Percentiles rank a stretch among this genome's conserved stretches.
Conservation (phyloP, 2,329 filamentous ascomycete species). For the Apiospora aurea region DNA sequence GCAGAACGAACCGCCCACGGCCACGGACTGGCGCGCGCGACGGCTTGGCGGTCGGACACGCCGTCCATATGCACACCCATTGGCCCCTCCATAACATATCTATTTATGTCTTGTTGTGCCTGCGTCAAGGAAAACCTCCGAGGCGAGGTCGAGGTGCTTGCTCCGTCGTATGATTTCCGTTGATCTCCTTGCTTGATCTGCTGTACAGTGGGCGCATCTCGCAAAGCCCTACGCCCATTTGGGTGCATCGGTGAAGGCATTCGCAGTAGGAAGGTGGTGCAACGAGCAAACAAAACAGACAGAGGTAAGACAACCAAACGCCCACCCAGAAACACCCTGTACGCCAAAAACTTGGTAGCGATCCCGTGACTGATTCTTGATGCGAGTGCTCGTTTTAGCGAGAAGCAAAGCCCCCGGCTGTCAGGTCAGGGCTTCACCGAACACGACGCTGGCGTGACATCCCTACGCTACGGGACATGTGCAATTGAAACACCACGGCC, state of each 20-base stretch:
- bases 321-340: not conserved
- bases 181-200: conserved; percentile 1
- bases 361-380: conserved; percentile 6
- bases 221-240: not conserved
- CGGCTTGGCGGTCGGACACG: not conserved
- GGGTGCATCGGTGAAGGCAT: not conserved
- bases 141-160: too few species aligned
- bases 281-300: not conserved
- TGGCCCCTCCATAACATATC: not conserved
- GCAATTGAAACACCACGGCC: not conserved
- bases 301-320: not conserved
- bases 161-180: not conserved
- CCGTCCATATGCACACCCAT: not conserved
- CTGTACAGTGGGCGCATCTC: not conserved
- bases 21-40: too few species aligned
- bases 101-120: not conserved
- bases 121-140: not conserved
- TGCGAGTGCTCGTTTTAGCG: conserved; percentile 11
- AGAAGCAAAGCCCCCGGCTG: not conserved
- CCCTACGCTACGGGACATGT: not conserved
- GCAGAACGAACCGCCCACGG: not conserved
- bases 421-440: not conserved
- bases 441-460: not conserved
- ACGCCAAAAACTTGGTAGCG: not conserved
- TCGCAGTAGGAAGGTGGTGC: too few species aligned